phyloP scores from a whole-genome alignment of 805 yeast species.

The Hyphopichia homilentoma region DNA sequence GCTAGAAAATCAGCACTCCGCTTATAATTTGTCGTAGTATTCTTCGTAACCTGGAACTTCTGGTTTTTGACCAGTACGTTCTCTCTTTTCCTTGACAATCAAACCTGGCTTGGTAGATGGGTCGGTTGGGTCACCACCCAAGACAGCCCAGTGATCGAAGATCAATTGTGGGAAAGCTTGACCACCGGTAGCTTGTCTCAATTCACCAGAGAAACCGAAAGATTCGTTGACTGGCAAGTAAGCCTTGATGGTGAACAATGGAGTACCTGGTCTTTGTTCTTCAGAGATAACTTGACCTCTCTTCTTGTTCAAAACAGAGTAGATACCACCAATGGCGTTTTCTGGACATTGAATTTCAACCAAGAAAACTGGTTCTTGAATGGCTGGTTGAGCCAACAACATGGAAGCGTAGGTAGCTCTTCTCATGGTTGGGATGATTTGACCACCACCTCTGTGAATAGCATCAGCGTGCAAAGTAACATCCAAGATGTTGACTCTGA shows the following conservation, averaged over 20 bases:
- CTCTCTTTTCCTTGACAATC: constrained; percentile 63
- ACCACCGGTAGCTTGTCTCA: constrained; percentile 99
- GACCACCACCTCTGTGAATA: constrained; percentile 99
- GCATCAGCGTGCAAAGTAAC: constrained; percentile 99
- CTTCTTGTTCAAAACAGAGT: constrained; percentile 98
- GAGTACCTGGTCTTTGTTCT: constrained; percentile 99
- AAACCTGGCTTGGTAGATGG: constrained; percentile 66
- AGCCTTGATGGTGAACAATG: constrained; percentile 99
- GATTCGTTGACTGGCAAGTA: constrained; percentile 99
- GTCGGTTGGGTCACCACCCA: constrained; percentile 91
- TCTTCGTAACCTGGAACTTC: constrained; percentile 99
- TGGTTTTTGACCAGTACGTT: constrained; percentile 96
- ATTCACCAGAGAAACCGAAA: constrained; percentile 99
- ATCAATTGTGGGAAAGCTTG: constrained; percentile 99
- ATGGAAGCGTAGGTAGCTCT: constrained; percentile 98
- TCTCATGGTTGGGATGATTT: constrained; percentile 99
- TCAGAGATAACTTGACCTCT: constrained; percentile 99
- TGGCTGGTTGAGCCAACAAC: constrained; percentile 97
- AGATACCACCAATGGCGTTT: constrained; percentile 99
- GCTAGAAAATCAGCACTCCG: too few species aligned
- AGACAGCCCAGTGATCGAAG: constrained; percentile 96
- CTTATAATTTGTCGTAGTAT: constrained; percentile 89
- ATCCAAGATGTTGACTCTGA: constrained; percentile 97
- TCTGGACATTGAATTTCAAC: constrained; percentile 99
- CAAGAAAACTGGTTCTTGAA: constrained; percentile 98